Conservation (phyloP, 257 asterid species). For the Pogostemon cablin region DNA sequence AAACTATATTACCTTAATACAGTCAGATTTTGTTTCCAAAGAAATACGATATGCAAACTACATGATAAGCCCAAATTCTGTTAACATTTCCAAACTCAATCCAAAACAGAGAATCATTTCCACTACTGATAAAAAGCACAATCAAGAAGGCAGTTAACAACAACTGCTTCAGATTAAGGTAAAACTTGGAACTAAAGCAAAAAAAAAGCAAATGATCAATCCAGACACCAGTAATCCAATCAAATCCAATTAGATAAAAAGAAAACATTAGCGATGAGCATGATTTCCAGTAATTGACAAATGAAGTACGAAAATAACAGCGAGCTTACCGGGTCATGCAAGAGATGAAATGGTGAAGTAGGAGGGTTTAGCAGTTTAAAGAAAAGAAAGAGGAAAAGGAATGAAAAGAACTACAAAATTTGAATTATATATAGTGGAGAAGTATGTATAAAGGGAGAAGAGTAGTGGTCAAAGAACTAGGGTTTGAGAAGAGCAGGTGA, state of each 20-base stretch:
- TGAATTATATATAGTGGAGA: not conserved
- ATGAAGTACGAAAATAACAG: not conserved
- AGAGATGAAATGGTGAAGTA: not conserved
- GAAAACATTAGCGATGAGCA: constrained; percentile 18
- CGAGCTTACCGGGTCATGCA: not conserved
- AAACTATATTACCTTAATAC: not conserved
- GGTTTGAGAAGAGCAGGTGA: constrained; percentile 5
- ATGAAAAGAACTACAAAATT: not conserved
- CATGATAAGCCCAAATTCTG: not conserved
- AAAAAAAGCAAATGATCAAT: constrained; percentile 26
- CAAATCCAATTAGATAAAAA: constrained; percentile 15
- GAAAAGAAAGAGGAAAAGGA: not conserved
- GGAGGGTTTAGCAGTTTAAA: not conserved
- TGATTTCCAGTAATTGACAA: not conserved
- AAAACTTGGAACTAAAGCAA: constrained; percentile 12
- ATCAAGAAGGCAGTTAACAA: not conserved
- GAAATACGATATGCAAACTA: constrained; percentile 2
- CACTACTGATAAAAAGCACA: not conserved
- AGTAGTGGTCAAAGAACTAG: not conserved
- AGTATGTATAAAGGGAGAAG: not conserved
- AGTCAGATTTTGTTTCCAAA: not conserved
- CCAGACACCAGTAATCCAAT: constrained; percentile 22
- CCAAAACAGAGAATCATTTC: not conserved
- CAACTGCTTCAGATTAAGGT: not conserved
- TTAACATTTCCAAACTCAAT: not conserved